phyloP scores from a whole-genome alignment of 805 yeast genomes.

The Candida sanyiensis region DNA sequence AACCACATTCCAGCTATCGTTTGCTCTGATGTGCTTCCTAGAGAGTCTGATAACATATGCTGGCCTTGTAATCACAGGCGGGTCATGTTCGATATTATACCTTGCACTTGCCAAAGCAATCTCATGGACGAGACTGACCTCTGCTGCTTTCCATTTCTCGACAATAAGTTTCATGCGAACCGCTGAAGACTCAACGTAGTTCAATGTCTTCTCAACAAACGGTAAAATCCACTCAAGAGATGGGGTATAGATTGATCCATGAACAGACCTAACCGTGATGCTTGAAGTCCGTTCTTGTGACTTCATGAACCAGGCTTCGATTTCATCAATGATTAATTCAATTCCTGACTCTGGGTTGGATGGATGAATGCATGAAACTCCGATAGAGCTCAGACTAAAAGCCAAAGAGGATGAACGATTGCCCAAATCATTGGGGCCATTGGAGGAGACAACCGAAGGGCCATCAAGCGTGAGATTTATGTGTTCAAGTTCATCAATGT shows the following conservation, averaged over 20 bases:
- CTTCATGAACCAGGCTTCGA: constrained; percentile 30
- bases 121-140: constrained; percentile 35
- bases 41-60: constrained; percentile 72
- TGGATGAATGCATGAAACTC: constrained; percentile 5
- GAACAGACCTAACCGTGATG: constrained; percentile 26
- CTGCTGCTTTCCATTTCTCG: constrained; percentile 14
- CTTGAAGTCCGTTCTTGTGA: constrained; percentile 17
- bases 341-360: neutral
- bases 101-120: constrained; percentile 43
- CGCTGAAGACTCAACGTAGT: neutral
- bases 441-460: constrained; percentile 23
- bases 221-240: constrained; percentile 31
- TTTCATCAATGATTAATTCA: constrained; percentile 12
- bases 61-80: constrained; percentile 85
- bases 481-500: constrained; percentile 16
- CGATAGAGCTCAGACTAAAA: constrained; percentile 14
- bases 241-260: constrained; percentile 28
- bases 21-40: constrained; percentile 67
- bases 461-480: constrained; percentile 9
- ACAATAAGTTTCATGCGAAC: constrained; percentile 4
- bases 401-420: constrained; percentile 10
- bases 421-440: constrained; percentile 5
- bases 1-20: constrained; percentile 83
- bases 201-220: constrained; percentile 13
- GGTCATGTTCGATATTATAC: constrained; percentile 67